Percentiles rank a stretch among this genome's conserved stretches.
These are phyloP conservation scores for Huntiella moniliformis DNA, from an alignment of 2,329 filamentous ascomycete genomes.

Conservation along the genomic window DNA sequence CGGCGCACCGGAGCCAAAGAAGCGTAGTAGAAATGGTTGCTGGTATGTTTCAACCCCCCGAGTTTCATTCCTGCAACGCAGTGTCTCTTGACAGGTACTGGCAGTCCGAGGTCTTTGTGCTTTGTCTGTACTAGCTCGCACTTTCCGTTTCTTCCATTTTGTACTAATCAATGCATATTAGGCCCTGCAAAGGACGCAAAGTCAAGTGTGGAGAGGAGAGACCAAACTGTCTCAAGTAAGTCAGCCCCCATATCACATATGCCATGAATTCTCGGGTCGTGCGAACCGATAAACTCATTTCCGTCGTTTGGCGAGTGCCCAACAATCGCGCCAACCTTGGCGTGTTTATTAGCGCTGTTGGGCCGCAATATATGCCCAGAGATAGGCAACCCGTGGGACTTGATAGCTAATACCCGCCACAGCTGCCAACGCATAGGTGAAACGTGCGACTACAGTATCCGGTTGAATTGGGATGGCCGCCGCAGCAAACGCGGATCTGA, in stretches of 20 bases:
- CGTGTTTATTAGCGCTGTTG: no score
- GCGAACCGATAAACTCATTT: no score
- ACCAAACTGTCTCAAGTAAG: slow-evolving; percentile 47
- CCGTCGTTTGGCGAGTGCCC: no score
- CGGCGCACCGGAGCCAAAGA: slow-evolving; percentile 25
- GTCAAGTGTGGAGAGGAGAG: slow-evolving; percentile 64
- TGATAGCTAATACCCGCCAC: not conserved
- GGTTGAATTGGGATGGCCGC: slow-evolving; percentile 63
- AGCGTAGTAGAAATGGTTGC: slow-evolving; percentile 27
- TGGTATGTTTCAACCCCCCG: slow-evolving; percentile 19
- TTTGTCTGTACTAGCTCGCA: no score
- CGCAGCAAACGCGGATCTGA: slow-evolving; percentile 14
- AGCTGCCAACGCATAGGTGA: slow-evolving; percentile 53
- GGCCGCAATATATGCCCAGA: no score
- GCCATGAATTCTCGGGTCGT: not conserved
- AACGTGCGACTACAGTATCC: slow-evolving; percentile 62
- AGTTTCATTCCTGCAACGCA: not conserved
- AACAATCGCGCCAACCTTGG: no score
- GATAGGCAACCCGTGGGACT: not conserved
- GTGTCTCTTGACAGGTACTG: not conserved
- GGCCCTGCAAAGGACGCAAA: slow-evolving; percentile 60
- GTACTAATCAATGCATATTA: slow-evolving; percentile 17
- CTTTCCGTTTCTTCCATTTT: no score
- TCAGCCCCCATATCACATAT: not conserved
- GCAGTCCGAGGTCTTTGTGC: no score